A percentile compares a stretch with the other conserved stretches of the same genome.
These are phyloP conservation scores for Microdochium bolleyi DNA, from an alignment of 2,329 filamentous ascomycete species.

Conservation along the genomic window DNA sequence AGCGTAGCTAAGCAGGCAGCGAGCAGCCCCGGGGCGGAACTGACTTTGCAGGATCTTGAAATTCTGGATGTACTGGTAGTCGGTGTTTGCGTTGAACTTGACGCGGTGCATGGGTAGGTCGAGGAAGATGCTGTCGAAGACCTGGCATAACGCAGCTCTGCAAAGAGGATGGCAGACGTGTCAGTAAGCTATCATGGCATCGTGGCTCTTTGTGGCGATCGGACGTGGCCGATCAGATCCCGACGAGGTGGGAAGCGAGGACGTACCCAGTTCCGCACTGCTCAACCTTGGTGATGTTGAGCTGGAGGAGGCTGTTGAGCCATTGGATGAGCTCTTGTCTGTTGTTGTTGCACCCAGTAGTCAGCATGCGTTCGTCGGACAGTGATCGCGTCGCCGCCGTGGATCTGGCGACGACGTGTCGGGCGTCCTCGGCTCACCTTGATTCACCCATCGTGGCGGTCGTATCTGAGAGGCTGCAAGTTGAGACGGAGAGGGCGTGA, in stretches of 20 bases:
- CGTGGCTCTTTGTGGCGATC: too few species aligned
- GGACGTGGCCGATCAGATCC: conserved; percentile 1
- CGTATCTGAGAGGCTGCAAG: conserved; percentile 10
- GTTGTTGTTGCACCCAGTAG: conserved; percentile 4
- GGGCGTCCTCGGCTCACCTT: not conserved
- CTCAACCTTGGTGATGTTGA: conserved; percentile 98
- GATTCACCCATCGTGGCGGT: conserved; percentile 20
- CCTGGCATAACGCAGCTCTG: conserved; percentile 91
- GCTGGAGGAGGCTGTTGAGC: conserved; percentile 95
- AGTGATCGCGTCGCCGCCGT: not conserved
- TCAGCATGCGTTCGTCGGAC: conserved; percentile 1
- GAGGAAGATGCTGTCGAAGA: conserved; percentile 96
- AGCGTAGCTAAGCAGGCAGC: not conserved
- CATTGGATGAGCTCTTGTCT: conserved; percentile 96
- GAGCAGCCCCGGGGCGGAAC: conserved; percentile 31
- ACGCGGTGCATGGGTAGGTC: conserved; percentile 93
- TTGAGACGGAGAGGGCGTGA: not conserved
- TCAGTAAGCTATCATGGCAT: too few species aligned
- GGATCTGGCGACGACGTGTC: not conserved
- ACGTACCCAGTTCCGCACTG: conserved; percentile 95
- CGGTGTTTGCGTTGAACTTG: conserved; percentile 96
- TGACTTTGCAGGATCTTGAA: conserved; percentile 96
- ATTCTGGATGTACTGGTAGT: conserved; percentile 97
- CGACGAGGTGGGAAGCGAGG: conserved; percentile 13
- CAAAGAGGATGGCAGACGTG: not conserved